Evolutionary conservation across 108 stramenopile species (phyloP).

Genomic region (Licmophora abbreviata): DNA sequence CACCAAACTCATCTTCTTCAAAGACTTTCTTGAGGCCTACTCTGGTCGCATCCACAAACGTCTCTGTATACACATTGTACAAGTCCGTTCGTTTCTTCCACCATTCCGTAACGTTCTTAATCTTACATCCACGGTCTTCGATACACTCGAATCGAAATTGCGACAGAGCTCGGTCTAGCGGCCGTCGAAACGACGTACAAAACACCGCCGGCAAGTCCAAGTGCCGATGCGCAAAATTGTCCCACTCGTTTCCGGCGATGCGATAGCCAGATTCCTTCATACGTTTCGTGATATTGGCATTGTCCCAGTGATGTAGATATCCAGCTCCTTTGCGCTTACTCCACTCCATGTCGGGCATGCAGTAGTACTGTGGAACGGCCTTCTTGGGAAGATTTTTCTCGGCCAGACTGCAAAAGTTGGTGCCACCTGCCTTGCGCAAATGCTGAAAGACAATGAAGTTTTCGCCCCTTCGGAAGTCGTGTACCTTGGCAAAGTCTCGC

Average conservation of each 20-base stretch:
- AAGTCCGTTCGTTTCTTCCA: slow-evolving; percentile 61
- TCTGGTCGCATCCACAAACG: slow-evolving; percentile 41
- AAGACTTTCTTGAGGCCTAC: slow-evolving; percentile 5
- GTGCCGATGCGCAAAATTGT: slow-evolving; percentile 46
- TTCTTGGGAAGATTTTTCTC: slow-evolving; percentile 49
- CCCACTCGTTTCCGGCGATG: slow-evolving; percentile 82
- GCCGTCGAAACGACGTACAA: slow-evolving; percentile 72
- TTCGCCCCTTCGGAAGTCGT: slow-evolving; percentile 37
- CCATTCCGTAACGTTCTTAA: slow-evolving; percentile 54
- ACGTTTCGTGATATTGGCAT: slow-evolving; percentile 41
- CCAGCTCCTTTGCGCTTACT: slow-evolving; percentile 40
- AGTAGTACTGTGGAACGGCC: slow-evolving; percentile 52
- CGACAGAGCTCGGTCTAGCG: slow-evolving; percentile 71
- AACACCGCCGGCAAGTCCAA: slow-evolving; percentile 72
- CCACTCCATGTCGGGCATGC: slow-evolving; percentile 68
- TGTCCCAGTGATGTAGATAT: slow-evolving; percentile 44
- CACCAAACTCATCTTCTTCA: background rate
- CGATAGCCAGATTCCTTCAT: slow-evolving; percentile 34
- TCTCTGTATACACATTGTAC: slow-evolving; percentile 68
- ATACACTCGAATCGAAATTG: slow-evolving; percentile 83
- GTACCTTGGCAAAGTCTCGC: slow-evolving; percentile 36
- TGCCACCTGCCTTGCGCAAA: slow-evolving; percentile 74
- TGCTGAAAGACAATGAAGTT: slow-evolving; percentile 77
- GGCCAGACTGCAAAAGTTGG: slow-evolving; percentile 72
- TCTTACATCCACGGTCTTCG: slow-evolving; percentile 66